Evolutionary conservation across 768 basidiomycete genomes (phyloP).

Genomic region (Suillus subluteus): DNA sequence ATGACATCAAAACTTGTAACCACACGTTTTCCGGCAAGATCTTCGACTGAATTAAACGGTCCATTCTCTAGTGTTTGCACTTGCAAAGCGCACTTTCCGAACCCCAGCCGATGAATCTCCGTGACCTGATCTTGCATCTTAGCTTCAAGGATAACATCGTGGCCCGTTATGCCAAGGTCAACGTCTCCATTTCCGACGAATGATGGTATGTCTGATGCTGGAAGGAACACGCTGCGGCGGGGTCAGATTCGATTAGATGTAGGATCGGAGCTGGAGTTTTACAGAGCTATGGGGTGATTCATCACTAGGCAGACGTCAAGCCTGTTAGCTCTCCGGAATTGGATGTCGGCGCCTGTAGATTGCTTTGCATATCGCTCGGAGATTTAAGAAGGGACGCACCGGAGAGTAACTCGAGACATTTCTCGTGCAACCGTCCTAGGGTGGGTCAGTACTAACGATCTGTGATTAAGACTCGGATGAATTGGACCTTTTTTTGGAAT

Average conservation of each 20-base stretch:
- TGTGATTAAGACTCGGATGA: conserved; percentile 2
- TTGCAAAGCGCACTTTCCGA: conserved; percentile 89
- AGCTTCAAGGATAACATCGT: conserved; percentile 94
- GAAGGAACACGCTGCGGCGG: conserved; percentile 82
- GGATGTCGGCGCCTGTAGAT: conserved; percentile 85
- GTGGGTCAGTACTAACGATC: conserved; percentile 1
- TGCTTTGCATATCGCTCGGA: neutral
- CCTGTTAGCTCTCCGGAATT: conserved; percentile 85
- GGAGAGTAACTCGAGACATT: conserved; percentile 81
- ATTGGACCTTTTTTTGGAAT: conserved; percentile 93
- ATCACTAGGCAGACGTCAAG: conserved; percentile 93
- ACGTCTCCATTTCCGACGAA: conserved; percentile 98
- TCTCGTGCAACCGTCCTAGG: conserved; percentile 86
- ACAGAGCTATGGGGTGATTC: conserved; percentile 96
- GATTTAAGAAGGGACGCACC: conserved; percentile 49
- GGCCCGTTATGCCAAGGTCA: conserved; percentile 96
- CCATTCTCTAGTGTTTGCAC: conserved; percentile 88
- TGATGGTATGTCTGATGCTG: conserved; percentile 95
- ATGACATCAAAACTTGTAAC: conserved; percentile 97
- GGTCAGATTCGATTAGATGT: neutral
- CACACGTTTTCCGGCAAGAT: conserved; percentile 88
- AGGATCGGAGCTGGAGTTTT: conserved; percentile 32
- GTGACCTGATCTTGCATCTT: conserved; percentile 78
- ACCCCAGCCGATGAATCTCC: conserved; percentile 82
- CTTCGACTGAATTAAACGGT: conserved; percentile 68